Evolutionary conservation across 768 basidiomycete genomes (phyloP).

Genomic region (Suillus lakei): DNA sequence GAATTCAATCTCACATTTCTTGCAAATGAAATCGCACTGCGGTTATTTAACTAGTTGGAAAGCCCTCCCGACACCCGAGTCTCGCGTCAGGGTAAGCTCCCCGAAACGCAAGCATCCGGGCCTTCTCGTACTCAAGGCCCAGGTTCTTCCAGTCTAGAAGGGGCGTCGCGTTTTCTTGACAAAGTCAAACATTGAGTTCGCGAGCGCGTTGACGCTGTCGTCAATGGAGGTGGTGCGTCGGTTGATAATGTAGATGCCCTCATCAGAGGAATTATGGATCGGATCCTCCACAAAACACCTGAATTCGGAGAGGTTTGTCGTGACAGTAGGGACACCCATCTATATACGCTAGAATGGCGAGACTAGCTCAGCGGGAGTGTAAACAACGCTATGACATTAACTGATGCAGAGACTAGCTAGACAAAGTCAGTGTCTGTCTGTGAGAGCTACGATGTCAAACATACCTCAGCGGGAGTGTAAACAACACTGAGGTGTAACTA

Average conservation of each 20-base stretch:
- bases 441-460: no score
- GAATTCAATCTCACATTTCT: no score
- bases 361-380: conserved; percentile 83
- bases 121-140: conserved; percentile 96
- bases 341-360: conserved; percentile 33
- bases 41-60: no score
- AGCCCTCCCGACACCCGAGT: no score
- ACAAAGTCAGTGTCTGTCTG: no score
- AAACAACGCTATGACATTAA: no score
- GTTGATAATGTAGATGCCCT: conserved; percentile 97
- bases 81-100: conserved; percentile 96
- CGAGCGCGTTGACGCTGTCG: conserved; percentile 86
- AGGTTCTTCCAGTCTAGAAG: conserved; percentile 98
- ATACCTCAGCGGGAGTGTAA: no score
- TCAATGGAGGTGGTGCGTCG: conserved; percentile 88
- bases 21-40: no score
- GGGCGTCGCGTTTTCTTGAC: conserved; percentile 85
- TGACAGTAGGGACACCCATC: conserved; percentile 98
- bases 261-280: conserved; percentile 92
- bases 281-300: conserved; percentile 99
- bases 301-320: conserved; percentile 98
- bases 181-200: conserved; percentile 77
- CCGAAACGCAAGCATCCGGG: conserved; percentile 87
- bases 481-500: no score
- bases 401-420: no score